Conservation (phyloP, 2,329 filamentous ascomycete genomes). For the Paracorniculantispora psalliotae region DNA sequence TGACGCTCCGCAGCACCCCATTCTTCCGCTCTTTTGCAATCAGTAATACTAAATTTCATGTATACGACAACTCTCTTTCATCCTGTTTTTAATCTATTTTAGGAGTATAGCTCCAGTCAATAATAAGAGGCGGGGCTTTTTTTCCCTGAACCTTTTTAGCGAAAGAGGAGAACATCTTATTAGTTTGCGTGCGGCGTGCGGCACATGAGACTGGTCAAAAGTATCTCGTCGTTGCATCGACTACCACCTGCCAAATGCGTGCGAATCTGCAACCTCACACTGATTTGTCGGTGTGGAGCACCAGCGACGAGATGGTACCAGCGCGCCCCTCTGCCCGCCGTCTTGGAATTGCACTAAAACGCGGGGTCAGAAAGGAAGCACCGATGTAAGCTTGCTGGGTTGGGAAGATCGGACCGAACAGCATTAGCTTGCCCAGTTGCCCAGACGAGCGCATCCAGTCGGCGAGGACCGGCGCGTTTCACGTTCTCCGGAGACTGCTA, state of each 20-base stretch:
- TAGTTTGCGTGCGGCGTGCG: background rate
- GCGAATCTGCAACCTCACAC: background rate
- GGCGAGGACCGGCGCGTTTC: background rate
- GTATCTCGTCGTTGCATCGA: background rate
- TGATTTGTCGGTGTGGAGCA: conserved; percentile 1
- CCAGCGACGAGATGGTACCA: background rate
- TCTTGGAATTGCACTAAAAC: conserved; percentile 1
- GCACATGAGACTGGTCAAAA: background rate
- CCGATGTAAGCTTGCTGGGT: background rate
- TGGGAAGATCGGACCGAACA: background rate
- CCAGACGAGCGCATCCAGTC: background rate
- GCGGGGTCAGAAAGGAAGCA: background rate
- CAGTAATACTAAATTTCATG: background rate
- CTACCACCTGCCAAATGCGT: conserved; percentile 6
- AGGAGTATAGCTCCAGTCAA: background rate
- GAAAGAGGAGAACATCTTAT: background rate
- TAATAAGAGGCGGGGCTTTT: background rate
- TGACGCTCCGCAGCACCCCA: background rate
- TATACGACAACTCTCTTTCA: too few species aligned
- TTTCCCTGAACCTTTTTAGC: background rate
- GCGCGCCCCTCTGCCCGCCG: background rate
- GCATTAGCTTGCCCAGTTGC: background rate
- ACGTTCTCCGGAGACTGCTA: background rate
- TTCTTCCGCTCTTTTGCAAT: background rate
- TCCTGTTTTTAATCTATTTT: background rate